These are phyloP conservation scores for Trichosporon faecale DNA, from an alignment of 1,284 basidiomycete species.

Conservation along the genomic window DNA sequence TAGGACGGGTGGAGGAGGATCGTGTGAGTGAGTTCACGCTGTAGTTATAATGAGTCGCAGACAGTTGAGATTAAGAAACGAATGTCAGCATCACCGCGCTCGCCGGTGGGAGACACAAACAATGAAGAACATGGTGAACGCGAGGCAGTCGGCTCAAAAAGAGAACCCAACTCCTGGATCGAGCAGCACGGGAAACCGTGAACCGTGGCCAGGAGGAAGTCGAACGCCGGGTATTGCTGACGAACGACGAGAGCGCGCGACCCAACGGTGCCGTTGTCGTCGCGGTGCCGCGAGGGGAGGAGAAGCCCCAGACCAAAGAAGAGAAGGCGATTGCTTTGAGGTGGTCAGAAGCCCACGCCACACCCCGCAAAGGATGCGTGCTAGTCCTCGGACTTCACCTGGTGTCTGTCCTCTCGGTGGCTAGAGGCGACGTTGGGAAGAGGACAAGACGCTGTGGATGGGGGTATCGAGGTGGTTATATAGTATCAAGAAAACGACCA, in stretches of 20 bases:
- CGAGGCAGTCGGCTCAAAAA: not conserved
- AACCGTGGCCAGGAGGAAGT: not conserved
- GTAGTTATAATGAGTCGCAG: constrained; percentile 21
- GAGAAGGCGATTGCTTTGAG: constrained; percentile 7
- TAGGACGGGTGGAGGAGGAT: constrained; percentile 96
- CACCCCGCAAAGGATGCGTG: constrained; percentile 10
- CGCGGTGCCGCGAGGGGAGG: not conserved
- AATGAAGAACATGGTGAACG: constrained; percentile 48
- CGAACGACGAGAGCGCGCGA: not conserved
- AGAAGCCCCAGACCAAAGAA: not conserved
- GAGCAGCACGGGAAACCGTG: not conserved
- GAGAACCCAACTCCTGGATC: not conserved
- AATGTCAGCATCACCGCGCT: constrained; percentile 30
- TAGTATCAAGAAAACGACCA: constrained; percentile 6
- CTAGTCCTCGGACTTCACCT: constrained; percentile 11
- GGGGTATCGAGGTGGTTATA: constrained; percentile 9
- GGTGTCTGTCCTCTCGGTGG: constrained; percentile 8
- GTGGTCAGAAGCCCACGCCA: constrained; percentile 3
- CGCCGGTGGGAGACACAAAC: constrained; percentile 37
- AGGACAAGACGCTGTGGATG: constrained; percentile 10
- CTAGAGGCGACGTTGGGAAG: constrained; percentile 9
- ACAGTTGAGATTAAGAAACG: not conserved
- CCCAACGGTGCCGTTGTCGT: not conserved
- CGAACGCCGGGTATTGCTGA: not conserved
- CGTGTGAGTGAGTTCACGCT: constrained; percentile 94